Conservation (phyloP, 345 rosid genomes). For the Psidium guajava region DNA sequence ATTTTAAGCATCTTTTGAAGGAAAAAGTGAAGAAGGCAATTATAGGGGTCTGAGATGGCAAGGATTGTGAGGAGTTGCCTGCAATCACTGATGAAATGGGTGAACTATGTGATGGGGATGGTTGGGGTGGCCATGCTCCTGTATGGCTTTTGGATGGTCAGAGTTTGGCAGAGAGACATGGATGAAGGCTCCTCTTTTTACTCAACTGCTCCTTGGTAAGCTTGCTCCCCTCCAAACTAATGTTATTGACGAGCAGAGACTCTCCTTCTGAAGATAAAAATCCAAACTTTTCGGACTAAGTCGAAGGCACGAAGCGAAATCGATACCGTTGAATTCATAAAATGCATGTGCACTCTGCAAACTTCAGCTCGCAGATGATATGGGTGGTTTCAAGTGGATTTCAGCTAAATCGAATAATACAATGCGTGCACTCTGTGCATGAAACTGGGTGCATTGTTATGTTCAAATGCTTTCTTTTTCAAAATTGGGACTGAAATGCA, state of each 20-base stretch:
- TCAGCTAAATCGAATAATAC: not conserved
- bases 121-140: constrained; percentile 41
- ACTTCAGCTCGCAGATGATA: not conserved
- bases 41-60: constrained; percentile 6
- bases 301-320: not conserved
- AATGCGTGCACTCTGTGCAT: not conserved
- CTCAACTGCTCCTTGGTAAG: constrained; percentile 24
- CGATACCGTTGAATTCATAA: not conserved
- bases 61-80: constrained; percentile 19
- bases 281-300: not conserved
- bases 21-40: not conserved
- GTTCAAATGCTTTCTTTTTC: not conserved
- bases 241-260: not conserved
- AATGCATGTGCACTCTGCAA: not conserved
- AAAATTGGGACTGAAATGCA: constrained; percentile 9
- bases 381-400: not conserved
- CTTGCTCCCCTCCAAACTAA: not conserved
- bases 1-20: not conserved
- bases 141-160: constrained; percentile 43
- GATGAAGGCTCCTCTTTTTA: constrained; percentile 11
- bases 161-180: constrained; percentile 41
- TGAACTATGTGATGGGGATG: constrained; percentile 33
- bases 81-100: constrained; percentile 20
- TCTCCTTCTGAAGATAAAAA: not conserved
- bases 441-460: not conserved